These are phyloP conservation scores for Podaxis sp. DNA, from an alignment of 768 basidiomycete species.

Conservation along the genomic window DNA sequence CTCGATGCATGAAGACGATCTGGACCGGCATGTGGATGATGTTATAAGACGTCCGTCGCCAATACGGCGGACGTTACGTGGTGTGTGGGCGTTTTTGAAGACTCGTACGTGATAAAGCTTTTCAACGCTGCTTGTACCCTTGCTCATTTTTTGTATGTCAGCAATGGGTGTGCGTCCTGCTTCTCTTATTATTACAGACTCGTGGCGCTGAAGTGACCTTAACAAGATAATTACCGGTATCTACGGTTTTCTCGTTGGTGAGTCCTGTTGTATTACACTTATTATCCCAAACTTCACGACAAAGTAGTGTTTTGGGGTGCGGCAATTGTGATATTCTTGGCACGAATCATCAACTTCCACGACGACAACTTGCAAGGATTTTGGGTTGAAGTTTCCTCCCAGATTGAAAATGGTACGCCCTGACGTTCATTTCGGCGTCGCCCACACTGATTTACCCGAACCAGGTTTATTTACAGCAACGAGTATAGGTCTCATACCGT, in stretches of 20 bases:
- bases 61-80: constrained; percentile 57
- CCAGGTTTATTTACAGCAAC: constrained; percentile 77
- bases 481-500: constrained; percentile 79
- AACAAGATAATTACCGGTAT: constrained; percentile 61
- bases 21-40: constrained; percentile 81
- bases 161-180: constrained; percentile 62
- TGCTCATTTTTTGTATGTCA: constrained; percentile 23
- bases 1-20: constrained; percentile 38
- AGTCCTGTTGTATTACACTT: constrained; percentile 18
- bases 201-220: constrained; percentile 5
- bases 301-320: constrained; percentile 80
- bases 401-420: constrained; percentile 69
- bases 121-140: not conserved
- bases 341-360: constrained; percentile 68
- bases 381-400: constrained; percentile 80
- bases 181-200: not conserved
- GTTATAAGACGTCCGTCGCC: constrained; percentile 64
- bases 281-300: constrained; percentile 8
- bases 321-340: constrained; percentile 74
- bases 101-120: constrained; percentile 54
- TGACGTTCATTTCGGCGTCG: not conserved
- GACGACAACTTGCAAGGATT: constrained; percentile 69
- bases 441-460: not conserved
- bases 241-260: constrained; percentile 76
- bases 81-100: constrained; percentile 82